These are phyloP conservation scores for Ilyonectria destructans DNA, from an alignment of 2,329 filamentous ascomycete species.

Conservation along the genomic window DNA sequence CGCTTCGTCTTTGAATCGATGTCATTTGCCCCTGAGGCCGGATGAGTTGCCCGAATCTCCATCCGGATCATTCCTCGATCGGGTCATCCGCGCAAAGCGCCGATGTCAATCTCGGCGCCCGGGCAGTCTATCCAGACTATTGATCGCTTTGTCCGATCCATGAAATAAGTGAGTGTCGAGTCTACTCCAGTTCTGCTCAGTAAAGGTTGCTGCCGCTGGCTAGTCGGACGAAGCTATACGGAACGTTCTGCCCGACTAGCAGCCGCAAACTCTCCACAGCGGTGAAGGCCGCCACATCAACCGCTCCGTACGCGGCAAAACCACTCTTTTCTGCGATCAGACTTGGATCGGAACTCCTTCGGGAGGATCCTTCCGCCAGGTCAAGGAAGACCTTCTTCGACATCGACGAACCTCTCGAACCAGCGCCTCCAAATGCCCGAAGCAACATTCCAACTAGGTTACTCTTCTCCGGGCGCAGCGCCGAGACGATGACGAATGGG, in stretches of 20 bases:
- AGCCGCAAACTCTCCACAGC: slow-evolving; percentile 86
- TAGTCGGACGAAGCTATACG: slow-evolving; percentile 88
- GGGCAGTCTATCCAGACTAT: slow-evolving; percentile 8
- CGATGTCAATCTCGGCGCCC: slow-evolving; percentile 32
- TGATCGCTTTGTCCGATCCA: slow-evolving; percentile 1
- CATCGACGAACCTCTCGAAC: slow-evolving; percentile 53
- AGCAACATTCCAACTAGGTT: slow-evolving; percentile 84
- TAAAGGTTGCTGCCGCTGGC: slow-evolving; percentile 71
- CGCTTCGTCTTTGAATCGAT: slow-evolving; percentile 12
- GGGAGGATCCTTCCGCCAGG: slow-evolving; percentile 72
- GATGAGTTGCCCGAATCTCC: slow-evolving; percentile 30
- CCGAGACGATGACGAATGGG: slow-evolving; percentile 87
- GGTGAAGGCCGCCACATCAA: slow-evolving; percentile 87
- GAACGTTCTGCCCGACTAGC: slow-evolving; percentile 88
- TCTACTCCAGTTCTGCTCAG: slow-evolving; percentile 54
- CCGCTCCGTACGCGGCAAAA: slow-evolving; percentile 85
- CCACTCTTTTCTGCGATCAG: slow-evolving; percentile 81
- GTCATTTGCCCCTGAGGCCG: slow-evolving; percentile 32
- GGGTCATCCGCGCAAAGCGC: slow-evolving; percentile 18
- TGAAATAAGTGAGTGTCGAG: background rate
- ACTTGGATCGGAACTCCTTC: slow-evolving; percentile 77
- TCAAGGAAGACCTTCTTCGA: slow-evolving; percentile 84
- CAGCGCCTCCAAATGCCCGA: slow-evolving; percentile 75
- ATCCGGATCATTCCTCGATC: slow-evolving; percentile 37
- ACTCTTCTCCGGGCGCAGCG: slow-evolving; percentile 84